Evolutionary conservation across 2,329 filamentous ascomycete species (phyloP).

Genomic region (Microsporum audouinii): DNA sequence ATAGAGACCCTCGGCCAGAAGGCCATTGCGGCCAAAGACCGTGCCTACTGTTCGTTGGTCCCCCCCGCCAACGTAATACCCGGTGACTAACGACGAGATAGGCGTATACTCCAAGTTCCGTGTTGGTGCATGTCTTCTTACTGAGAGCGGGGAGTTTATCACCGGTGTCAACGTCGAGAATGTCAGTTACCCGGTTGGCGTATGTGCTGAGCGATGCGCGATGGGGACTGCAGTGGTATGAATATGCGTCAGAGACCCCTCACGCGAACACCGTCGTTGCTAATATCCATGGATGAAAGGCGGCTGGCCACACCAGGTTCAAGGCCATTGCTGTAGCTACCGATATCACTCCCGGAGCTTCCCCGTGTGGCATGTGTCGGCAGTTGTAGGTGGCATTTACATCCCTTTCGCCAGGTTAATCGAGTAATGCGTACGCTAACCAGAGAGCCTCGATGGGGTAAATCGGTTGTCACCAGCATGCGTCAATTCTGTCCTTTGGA

Average conservation of each 20-base stretch:
- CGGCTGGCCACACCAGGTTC: conserved; percentile 45
- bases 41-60: conserved; percentile 60
- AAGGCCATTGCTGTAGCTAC: conserved; percentile 77
- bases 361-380: conserved; percentile 91
- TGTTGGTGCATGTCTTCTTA: conserved; percentile 72
- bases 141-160: conserved; percentile 45
- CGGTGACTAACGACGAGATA: conserved; percentile 19
- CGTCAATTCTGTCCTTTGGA: conserved; percentile 60
- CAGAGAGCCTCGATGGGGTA: conserved; percentile 1
- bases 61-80: not conserved
- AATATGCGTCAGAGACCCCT: not conserved
- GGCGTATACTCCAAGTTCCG: conserved; percentile 83
- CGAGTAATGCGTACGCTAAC: not conserved
- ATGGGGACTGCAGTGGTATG: conserved; percentile 61
- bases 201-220: conserved; percentile 87
- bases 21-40: conserved; percentile 59
- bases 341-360: conserved; percentile 54
- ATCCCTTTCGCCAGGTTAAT: not conserved
- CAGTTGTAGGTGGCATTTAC: conserved; percentile 54
- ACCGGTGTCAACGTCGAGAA: conserved; percentile 88
- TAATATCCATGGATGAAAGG: conserved; percentile 18
- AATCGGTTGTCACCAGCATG: conserved; percentile 35
- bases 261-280: not conserved
- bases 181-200: conserved; percentile 84
- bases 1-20: conserved; percentile 52